Percentiles rank a stretch among this genome's conserved stretches.
These are phyloP conservation scores for Cucumis cinereus DNA, from an alignment of 306 rosid species.

Conservation along the genomic window DNA sequence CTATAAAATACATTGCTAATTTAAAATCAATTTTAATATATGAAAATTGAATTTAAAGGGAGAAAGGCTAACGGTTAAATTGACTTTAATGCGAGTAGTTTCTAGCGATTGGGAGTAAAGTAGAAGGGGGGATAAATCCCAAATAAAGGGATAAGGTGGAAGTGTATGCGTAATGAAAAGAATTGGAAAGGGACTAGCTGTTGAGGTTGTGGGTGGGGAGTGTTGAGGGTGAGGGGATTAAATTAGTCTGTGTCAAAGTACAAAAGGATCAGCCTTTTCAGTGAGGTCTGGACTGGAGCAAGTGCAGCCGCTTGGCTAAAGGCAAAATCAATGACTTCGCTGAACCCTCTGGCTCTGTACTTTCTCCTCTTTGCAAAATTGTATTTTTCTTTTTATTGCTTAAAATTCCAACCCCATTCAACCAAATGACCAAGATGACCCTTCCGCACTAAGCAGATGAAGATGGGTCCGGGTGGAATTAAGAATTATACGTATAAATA, in stretches of 20 bases:
- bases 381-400: neutral
- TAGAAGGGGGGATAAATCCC: too few species aligned
- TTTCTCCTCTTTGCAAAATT: neutral
- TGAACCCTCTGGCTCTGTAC: constrained; percentile 19
- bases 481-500: neutral
- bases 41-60: too few species aligned
- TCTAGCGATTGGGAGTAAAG: too few species aligned
- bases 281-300: constrained; percentile 9
- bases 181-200: constrained; percentile 7
- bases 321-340: constrained; percentile 10
- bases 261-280: constrained; percentile 18
- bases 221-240: neutral
- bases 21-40: too few species aligned
- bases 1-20: too few species aligned
- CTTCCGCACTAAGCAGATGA: neutral
- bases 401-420: neutral
- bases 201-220: constrained; percentile 1
- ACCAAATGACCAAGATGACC: neutral
- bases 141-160: neutral
- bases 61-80: too few species aligned
- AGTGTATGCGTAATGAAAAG: neutral
- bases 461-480: neutral
- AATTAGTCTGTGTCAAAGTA: constrained; percentile 2
- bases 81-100: too few species aligned
- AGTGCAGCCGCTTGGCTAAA: constrained; percentile 10